A percentile compares a stretch with the other conserved stretches of the same genome.
Evolutionary conservation across 257 asterid genomes (phyloP).

Genomic region (Solanum lycopersicoides): DNA sequence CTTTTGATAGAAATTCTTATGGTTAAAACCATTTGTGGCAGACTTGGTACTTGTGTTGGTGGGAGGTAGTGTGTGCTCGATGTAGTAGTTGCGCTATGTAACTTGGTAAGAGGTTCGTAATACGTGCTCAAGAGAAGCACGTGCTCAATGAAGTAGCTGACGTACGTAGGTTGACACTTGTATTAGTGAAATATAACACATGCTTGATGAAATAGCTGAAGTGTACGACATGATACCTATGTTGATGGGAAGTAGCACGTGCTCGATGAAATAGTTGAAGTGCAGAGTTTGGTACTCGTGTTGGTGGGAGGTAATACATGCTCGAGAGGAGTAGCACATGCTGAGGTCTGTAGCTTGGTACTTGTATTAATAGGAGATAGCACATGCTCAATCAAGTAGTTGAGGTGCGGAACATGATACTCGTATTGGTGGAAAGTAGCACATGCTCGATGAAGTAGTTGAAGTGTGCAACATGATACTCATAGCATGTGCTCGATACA

Average conservation of each 20-base stretch:
- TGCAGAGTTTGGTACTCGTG: not conserved
- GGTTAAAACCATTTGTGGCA: not conserved
- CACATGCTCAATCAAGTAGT: rapidly evolving
- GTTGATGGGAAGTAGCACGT: not conserved
- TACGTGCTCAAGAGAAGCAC: not conserved
- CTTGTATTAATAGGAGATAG: rapidly evolving
- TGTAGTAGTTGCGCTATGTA: not conserved
- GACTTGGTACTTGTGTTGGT: not conserved
- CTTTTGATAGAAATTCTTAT: not conserved
- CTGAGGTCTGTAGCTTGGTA: not conserved
- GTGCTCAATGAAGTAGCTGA: not conserved
- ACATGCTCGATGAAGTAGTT: not conserved
- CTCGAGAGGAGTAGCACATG: too few species aligned
- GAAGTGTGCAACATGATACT: not conserved
- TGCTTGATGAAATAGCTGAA: not conserved
- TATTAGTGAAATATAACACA: too few species aligned
- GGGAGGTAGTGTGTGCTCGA: not conserved
- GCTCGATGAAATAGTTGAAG: not conserved
- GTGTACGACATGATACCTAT: not conserved
- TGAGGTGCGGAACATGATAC: not conserved
- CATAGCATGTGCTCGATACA: rapidly evolving
- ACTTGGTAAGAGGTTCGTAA: not conserved
- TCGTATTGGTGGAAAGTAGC: rapidly evolving
- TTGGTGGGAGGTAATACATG: not conserved
- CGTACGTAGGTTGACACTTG: not conserved